Evolutionary conservation across 371 early-diverging fungal species (phyloP).

Genomic region (Mucor piriformis): DNA sequence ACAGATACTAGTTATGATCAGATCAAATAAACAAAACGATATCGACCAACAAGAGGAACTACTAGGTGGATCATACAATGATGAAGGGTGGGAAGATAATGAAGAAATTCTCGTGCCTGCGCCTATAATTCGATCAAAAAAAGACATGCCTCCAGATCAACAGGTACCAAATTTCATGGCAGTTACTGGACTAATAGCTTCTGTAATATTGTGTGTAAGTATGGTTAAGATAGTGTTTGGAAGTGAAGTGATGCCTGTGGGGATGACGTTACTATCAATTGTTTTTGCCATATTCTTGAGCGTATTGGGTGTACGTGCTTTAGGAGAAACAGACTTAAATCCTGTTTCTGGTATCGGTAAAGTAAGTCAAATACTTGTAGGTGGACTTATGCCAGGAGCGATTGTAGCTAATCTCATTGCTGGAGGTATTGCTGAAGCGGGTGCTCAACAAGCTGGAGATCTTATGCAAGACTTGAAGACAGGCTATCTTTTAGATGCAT

Average conservation of each 20-base stretch:
- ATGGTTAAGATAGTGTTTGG: constrained; percentile 64
- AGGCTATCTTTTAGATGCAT: constrained; percentile 79
- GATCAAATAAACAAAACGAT: neutral
- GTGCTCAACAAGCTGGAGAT: constrained; percentile 73
- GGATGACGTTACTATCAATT: constrained; percentile 59
- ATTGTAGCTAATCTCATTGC: constrained; percentile 83
- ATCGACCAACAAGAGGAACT: neutral
- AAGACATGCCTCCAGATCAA: constrained; percentile 54
- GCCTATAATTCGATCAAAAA: neutral
- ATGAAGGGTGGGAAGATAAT: constrained; percentile 13
- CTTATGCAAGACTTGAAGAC: constrained; percentile 91
- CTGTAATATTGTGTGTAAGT: constrained; percentile 60
- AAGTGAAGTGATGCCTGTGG: constrained; percentile 44
- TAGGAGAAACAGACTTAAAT: constrained; percentile 86
- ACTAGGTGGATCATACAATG: neutral
- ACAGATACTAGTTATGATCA: constrained; percentile 17
- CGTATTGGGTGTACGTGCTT: constrained; percentile 68
- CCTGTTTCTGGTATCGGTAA: constrained; percentile 87
- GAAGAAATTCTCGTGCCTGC: constrained; percentile 3
- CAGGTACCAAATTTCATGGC: constrained; percentile 63
- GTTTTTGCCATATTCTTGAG: constrained; percentile 64
- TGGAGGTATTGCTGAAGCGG: constrained; percentile 86
- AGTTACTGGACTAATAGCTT: constrained; percentile 61
- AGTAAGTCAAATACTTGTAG: constrained; percentile 83
- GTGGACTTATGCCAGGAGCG: constrained; percentile 70